These are phyloP conservation scores for Schizosaccharomyces japonicus DNA, from an alignment of 805 yeast genomes.

Conservation along the genomic window DNA sequence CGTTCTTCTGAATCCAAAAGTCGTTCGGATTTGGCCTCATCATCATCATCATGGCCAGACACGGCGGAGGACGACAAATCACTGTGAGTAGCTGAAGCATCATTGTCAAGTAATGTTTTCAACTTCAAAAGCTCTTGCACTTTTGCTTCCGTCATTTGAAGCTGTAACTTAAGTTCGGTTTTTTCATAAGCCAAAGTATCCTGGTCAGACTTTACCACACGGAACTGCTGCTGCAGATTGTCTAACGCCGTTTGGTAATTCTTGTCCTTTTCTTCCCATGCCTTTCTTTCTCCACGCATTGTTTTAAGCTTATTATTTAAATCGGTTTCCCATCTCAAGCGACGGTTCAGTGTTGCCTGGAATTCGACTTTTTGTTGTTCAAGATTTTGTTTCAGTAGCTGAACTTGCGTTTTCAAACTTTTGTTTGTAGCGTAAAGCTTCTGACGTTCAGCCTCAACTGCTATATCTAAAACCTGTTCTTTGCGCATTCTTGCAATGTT, in stretches of 20 bases:
- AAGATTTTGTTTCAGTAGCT: conserved; percentile 14
- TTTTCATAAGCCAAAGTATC: background rate
- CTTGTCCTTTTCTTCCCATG: conserved; percentile 11
- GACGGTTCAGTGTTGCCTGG: conserved; percentile 16
- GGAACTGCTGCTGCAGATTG: conserved; percentile 13
- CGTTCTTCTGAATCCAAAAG: too few relatives aligned
- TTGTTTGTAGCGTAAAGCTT: conserved; percentile 14
- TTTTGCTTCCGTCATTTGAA: background rate
- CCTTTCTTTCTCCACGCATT: conserved; percentile 12
- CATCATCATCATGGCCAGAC: too few relatives aligned
- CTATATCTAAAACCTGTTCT: conserved; percentile 14
- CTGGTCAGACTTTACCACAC: background rate
- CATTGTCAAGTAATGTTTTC: too few relatives aligned
- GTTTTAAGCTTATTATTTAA: conserved; percentile 16
- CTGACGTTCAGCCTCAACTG: conserved; percentile 15
- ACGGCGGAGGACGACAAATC: too few relatives aligned
- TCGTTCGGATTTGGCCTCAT: too few relatives aligned
- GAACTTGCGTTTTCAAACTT: conserved; percentile 13
- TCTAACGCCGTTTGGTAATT: conserved; percentile 12
- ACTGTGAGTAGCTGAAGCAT: too few relatives aligned
- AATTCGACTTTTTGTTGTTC: conserved; percentile 15
- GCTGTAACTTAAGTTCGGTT: background rate
- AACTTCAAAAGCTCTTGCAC: background rate
- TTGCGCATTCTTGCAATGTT: conserved; percentile 16
- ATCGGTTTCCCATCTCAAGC: conserved; percentile 18